Evolutionary conservation across 805 yeast genomes (phyloP).

Genomic region (Candida manassasensis): DNA sequence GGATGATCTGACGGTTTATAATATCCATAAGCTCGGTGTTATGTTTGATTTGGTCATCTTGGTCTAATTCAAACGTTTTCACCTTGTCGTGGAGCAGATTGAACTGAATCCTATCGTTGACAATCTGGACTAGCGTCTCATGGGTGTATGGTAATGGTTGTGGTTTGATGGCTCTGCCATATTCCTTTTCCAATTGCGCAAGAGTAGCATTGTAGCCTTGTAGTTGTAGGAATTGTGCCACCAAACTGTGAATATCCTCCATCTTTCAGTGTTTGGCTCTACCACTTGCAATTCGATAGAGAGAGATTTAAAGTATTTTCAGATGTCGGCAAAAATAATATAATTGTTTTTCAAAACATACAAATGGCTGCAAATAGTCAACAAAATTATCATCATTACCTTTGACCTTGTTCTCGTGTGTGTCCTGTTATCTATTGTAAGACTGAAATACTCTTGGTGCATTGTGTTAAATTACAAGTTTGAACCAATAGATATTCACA

Average conservation of each 20-base stretch:
- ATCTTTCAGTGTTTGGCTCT: background rate
- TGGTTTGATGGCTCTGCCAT: conserved; percentile 29
- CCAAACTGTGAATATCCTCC: conserved; percentile 25
- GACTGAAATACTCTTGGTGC: too few species aligned
- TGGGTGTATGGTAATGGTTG: conserved; percentile 13
- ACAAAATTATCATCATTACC: too few species aligned
- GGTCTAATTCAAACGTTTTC: conserved; percentile 8
- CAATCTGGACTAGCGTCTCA: conserved; percentile 37
- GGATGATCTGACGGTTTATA: conserved; percentile 10
- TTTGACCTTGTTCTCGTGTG: too few species aligned
- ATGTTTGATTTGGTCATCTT: conserved; percentile 6
- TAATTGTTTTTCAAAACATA: too few species aligned
- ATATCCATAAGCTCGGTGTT: conserved; percentile 10
- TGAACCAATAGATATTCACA: too few species aligned
- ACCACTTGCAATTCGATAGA: too few species aligned
- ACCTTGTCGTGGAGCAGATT: conserved; percentile 11
- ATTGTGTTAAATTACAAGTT: too few species aligned
- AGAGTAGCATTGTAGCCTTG: conserved; percentile 46
- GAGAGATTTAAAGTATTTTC: too few species aligned
- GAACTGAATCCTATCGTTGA: conserved; percentile 33
- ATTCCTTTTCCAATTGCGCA: conserved; percentile 43
- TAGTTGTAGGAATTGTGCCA: conserved; percentile 58
- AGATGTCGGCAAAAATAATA: too few species aligned
- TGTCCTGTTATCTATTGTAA: too few species aligned
- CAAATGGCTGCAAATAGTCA: too few species aligned